Evolutionary conservation across 371 early-diverging fungal genomes (phyloP), one percentile per base, ranked within the genome.

Genomic region (Blyttiomyces sp.): DNA sequence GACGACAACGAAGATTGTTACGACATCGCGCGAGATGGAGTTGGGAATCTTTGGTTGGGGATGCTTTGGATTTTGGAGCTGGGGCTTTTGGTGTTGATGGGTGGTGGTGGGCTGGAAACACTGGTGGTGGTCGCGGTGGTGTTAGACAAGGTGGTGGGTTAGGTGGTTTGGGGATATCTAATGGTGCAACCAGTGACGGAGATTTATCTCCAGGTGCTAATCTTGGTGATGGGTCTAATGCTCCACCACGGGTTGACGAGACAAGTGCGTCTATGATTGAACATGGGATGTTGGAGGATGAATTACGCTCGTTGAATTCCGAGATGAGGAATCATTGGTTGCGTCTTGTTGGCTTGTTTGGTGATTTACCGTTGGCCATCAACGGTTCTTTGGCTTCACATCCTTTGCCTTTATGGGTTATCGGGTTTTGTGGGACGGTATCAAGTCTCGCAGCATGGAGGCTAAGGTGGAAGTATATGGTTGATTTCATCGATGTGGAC

Each of bases 221-320:
- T n/a, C n/a, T n/a, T n/a, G n/a, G n/a, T n/a, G n/a, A n/a, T n/a
- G n/a, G n/a, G n/a, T n/a, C n/a, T n/a, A n/a, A n/a, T n/a, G n/a
- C n/a, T n/a, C n/a, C n/a, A n/a, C n/a, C n/a, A n/a, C n/a, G n/a
- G n/a, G n/a, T n/a, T n/a, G n/a, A n/a, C n/a, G n/a, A n/a, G n/a
- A n/a, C n/a, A n/a, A n/a, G n/a, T n/a, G n/a, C n/a, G n/a, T n/a
- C n/a, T n/a, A n/a, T n/a, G n/a, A n/a, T n/a, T 49, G 59, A 59
- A 31, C 59, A 50, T 50, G 6, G 42, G 26, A 49, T 59, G 59
- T 30, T 59, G 24, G 42, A 39, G 42, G 59, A 59, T 4, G 59
- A 59, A 26, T 26, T 59, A 43, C 26, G 50, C 32, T 23, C 32
- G 34, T 31, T 59, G 3, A 27, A 23, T 9, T 36, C 50, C 11